Conservation (phyloP, 305 asterid species). For the Fraxinus sp. region DNA sequence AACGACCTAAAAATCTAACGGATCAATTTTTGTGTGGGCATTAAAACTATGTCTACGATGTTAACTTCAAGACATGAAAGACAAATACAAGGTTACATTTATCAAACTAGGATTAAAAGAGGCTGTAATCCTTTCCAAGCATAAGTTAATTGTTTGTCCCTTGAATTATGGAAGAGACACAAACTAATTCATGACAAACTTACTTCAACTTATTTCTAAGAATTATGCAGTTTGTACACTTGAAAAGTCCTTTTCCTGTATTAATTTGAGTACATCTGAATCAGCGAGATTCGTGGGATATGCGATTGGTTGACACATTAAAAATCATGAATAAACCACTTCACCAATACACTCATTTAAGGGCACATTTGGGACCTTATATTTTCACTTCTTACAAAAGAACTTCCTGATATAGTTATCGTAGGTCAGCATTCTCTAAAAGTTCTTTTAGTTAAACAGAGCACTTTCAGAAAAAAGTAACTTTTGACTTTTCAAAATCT, state of each 20-base stretch:
- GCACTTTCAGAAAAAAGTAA: background rate
- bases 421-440: background rate
- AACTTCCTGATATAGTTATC: background rate
- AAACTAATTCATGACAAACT: background rate
- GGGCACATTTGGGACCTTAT: background rate
- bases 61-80: background rate
- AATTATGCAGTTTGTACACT: background rate
- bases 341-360: background rate
- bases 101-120: background rate
- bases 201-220: background rate
- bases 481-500: background rate
- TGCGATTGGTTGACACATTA: background rate
- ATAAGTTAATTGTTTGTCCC: background rate
- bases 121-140: background rate
- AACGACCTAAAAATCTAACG: background rate
- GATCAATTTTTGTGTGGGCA: background rate
- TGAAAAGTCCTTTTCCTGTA: slow-evolving; percentile 8
- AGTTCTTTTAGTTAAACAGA: background rate
- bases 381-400: too few relatives aligned
- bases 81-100: background rate
- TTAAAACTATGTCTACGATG: background rate
- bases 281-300: slow-evolving; percentile 23
- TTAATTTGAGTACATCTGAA: background rate
- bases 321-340: background rate
- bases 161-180: slow-evolving; percentile 21